phyloP scores from a whole-genome alignment of 495 filamentous ascomycete species.

The Penicillium nucicola region DNA sequence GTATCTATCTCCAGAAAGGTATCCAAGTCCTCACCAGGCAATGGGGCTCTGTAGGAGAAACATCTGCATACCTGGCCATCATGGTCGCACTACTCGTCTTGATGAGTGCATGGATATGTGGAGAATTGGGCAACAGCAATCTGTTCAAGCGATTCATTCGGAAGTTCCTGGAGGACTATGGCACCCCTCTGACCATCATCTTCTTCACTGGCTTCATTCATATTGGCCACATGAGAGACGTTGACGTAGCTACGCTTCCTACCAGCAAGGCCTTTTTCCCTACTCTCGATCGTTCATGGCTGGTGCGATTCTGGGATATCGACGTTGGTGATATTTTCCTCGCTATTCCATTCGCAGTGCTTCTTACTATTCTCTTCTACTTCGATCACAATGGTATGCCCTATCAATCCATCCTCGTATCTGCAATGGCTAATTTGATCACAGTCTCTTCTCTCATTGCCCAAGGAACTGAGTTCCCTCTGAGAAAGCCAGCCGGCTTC shows the following conservation, averaged over 20 bases:
- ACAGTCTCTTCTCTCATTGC: conserved; percentile 81
- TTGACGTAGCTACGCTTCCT: conserved; percentile 64
- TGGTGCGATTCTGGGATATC: conserved; percentile 87
- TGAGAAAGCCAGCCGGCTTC: conserved; percentile 89
- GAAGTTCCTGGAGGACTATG: conserved; percentile 81
- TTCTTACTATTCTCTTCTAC: conserved; percentile 87
- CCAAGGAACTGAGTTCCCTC: conserved; percentile 88
- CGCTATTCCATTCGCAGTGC: conserved; percentile 81
- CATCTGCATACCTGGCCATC: conserved; percentile 72
- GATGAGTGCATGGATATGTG: conserved; percentile 66
- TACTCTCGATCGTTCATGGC: conserved; percentile 74
- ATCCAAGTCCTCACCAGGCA: conserved; percentile 72
- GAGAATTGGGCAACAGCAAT: conserved; percentile 63
- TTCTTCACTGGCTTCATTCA: conserved; percentile 90
- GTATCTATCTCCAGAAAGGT: conserved; percentile 82
- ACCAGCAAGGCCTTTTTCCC: conserved; percentile 79
- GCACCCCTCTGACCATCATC: conserved; percentile 74
- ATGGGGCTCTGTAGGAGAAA: conserved; percentile 49
- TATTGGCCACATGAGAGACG: conserved; percentile 69
- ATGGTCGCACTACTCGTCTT: conserved; percentile 71
- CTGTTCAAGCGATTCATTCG: conserved; percentile 70
- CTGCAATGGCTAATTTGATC: background rate
- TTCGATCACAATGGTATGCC: conserved; percentile 82
- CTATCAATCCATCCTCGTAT: background rate
- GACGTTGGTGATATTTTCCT: conserved; percentile 72